Evolutionary conservation across 148 eudicot genomes (phyloP), one percentile per base, ranked within the genome.

Genomic region (Vaccinium darrowii): DNA sequence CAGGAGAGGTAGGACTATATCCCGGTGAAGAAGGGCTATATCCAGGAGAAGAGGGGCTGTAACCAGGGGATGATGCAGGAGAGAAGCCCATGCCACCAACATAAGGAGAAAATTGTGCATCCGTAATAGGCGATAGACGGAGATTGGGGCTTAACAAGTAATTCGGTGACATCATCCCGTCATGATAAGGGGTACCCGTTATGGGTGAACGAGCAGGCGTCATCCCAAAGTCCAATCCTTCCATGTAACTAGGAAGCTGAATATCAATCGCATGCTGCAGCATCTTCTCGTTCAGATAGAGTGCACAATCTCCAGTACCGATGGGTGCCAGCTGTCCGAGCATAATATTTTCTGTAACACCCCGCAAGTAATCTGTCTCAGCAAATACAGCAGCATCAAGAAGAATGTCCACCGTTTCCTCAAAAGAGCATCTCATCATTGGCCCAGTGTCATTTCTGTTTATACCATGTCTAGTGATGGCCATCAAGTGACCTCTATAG

Each of bases 401-500:
- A 80, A 97, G 99, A 87, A 97, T 97, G 87, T 97, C 99, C 71
- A 97, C 99, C 33, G 99, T 97, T 88, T 97, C 99, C 89, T 97
- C 99, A 86, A 97, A 97, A n/a, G 99, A 97, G 90, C 99, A 97
- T 85, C 99, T 91, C 99, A 97, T 97, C 91, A 97, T 83, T 3
- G 99, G 99, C 18, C 99, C 99, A 21, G 99, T 97, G 83, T 94
- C 96, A 80, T 95, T 95, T 49, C 99, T 88, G 79, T 97, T 97
- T 83, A 97, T 97, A 43, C 99, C 99, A 72, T 97, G 99, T 65
- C 99, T 94, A 76, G 99, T 97, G 73, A 97, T 97, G 87, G 99
- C 96, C 99, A 97, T 97, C 84, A 97, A 83, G 88, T 97, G 99
- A 84, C 99, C 99, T 65, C 99, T 95, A 85, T 97, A 97, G 18